Percentiles rank a stretch among this genome's conserved stretches.
Conservation (phyloP, 2,329 filamentous ascomycete genomes). For the Fusarium chaquense region DNA sequence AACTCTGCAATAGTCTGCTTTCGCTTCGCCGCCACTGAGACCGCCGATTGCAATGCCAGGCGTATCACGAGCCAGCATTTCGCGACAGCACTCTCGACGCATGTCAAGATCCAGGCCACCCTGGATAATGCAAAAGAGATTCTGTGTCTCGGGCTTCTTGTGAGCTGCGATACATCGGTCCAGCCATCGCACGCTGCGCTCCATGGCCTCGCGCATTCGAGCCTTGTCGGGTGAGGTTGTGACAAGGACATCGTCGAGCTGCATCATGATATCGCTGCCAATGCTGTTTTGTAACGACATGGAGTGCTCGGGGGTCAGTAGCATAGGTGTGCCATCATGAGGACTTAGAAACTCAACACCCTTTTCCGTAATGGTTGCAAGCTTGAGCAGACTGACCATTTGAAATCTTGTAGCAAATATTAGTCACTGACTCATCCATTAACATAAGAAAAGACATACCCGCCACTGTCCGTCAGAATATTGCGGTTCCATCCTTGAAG, state of each 20-base stretch:
- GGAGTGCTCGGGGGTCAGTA: slow-evolving; percentile 96
- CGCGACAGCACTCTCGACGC: slow-evolving; percentile 82
- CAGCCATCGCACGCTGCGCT: slow-evolving; percentile 93
- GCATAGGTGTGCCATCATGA: slow-evolving; percentile 94
- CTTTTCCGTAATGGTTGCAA: slow-evolving; percentile 94
- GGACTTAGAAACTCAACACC: slow-evolving; percentile 96
- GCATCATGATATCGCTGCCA: slow-evolving; percentile 99
- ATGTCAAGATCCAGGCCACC: slow-evolving; percentile 91
- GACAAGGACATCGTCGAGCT: slow-evolving; percentile 96
- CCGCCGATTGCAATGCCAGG: slow-evolving; percentile 97
- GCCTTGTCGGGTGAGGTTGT: slow-evolving; percentile 91
- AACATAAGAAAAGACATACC: slow-evolving; percentile 57
- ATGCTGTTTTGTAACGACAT: slow-evolving; percentile 97
- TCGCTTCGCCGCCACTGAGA: slow-evolving; percentile 93
- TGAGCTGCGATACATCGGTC: slow-evolving; percentile 95
- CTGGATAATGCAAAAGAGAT: slow-evolving; percentile 98
- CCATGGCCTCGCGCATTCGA: slow-evolving; percentile 94
- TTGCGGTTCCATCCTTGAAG: slow-evolving; percentile 96
- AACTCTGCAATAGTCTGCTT: slow-evolving; percentile 90
- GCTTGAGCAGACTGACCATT: slow-evolving; percentile 95
- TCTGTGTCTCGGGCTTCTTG: slow-evolving; percentile 83
- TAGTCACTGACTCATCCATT: slow-evolving; percentile 3
- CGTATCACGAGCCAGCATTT: slow-evolving; percentile 91
- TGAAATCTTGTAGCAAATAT: slow-evolving; percentile 78
- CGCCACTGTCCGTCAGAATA: slow-evolving; percentile 85